Evolutionary conservation across 1,139 yeast genomes (phyloP), one percentile per base, ranked within the genome.

Genomic region (Blastobotrys aristatus): DNA sequence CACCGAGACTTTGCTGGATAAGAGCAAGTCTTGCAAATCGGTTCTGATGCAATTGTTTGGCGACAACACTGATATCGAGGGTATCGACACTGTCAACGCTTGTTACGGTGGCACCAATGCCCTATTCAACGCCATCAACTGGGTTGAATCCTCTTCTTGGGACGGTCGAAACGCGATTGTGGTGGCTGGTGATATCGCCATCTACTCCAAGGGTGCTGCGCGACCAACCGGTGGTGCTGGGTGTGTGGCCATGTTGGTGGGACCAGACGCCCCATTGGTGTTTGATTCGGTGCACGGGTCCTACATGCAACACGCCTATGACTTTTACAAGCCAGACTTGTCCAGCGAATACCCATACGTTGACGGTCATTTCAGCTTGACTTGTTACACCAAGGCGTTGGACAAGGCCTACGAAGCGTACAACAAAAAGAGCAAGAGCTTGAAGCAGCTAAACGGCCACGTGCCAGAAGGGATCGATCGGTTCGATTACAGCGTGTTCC

Each of bases 141-240:
- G 98, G 98, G 72, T 94, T 60, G 97, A 92, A 71, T 88, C 97
- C 30, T 82, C 90, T 31, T 77, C 92, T 42, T 94, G 98, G 98
- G 98, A 94, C 65, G 99, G 99, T 56, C 82, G 98, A 70, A 90
- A 92, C 64, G 98, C 98, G 52, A 80, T 92, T 62, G 99, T 90
- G 50, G 96, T 90, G 36, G 83, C 94, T 64, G 97, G 97, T 69
- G 99, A 94, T 70, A 92, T 94, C 67, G 98, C 98, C 65, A 84
- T 94, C 60, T 94, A 94, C 71, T 89, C 92, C 60, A 80, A 90
- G 72, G 98, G 98, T 67, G 84, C 95, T 44, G 99, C 99, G 49
- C 84, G 99, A 75, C 98, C 99, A 62, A 92, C 98, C 51, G 99
- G 99, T 67, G 99, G 99, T 72, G 97, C 95, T 51, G 99, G 99